Evolutionary conservation across 164 flowering plant genomes (phyloP), one percentile per base, ranked within the genome.

Genomic region (Stephania yunnanensis): DNA sequence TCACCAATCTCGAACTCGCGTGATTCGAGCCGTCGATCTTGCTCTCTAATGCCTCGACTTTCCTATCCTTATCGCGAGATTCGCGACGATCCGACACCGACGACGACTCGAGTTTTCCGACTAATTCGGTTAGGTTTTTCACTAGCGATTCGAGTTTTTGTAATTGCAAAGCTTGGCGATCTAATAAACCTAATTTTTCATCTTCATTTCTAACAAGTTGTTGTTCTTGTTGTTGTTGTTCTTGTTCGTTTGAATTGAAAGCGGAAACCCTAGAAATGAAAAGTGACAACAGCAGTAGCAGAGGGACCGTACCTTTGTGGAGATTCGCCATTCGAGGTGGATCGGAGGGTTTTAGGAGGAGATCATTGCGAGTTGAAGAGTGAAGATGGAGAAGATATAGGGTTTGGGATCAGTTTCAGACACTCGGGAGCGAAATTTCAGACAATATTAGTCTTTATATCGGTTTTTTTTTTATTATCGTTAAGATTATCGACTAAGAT

Each of bases 81-180:
- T 74, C 76, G 19, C 64, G 74, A 50, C 75, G 63, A 7, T 83
- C 91, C 6, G 77, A 69, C 13, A 86, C 61, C 31, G 69, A 81
- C 0, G 90, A 70, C 0, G 89, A 69, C 53, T 92, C 97, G 65
- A 94, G 84, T 73, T 80, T 89, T 72, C 86, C 65, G 44, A 92
- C 89, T 55, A 88, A 36, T 36, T 88, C 90, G 50, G 80, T 88
- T 31, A 94, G 89, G 73, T 85, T 90, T 69, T 78, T 81, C 29
- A 94, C 90, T 36, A 92, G 65, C 22, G 83, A 82, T 76, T 94
- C 95, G 11, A 94, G 92, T 73, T 79, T 90, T 68, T 83, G 77
- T 74, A 94, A 71, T 52, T 90, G 87, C 68, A 75, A 66, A 71
- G 82, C 85, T 42, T 88, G 89, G 31, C 79, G 84, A 80, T 81